Base-by-base conservation (phyloP, 2,329 filamentous ascomycete genomes). In the Penicillium sp. region DNA sequence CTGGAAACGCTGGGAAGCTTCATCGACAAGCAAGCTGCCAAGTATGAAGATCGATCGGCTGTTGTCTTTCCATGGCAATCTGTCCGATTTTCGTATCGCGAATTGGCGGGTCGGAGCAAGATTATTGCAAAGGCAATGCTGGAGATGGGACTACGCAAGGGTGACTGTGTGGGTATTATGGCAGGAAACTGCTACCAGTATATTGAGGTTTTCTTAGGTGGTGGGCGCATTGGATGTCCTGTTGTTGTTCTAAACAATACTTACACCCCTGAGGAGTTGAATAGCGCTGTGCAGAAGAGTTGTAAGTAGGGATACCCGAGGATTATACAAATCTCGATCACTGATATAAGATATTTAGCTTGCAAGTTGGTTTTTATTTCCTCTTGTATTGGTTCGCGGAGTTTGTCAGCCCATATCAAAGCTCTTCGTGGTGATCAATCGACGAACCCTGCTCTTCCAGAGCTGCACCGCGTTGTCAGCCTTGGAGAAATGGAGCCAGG, bases 141-240 rank as follows among this genome's bases (percentile, higher is more conserved):
- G 29, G 80, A 83, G 16, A 81, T 86, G 72, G 87, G 87, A 3
- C 82, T 91, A 50, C 77, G 81, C n/a, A 80, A 83, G 23, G 87
- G 88, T 43, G 88, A 91, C 67, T 80, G 87, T 26, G 81, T 91
- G 19, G 88, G 84, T 23, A 87, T 91, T 62, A 89, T 91, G 84
- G 87, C 87, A 66, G 76, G 81, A 1, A 81, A 83, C 55, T 78
- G 80, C 58, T 77, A 79, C 52, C 74, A 81, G 62, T 82, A 76
- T 60, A 64, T 88, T 19, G 81, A 87, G n/a, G 81, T 90, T 6
- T 89, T 90, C 75, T 47, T 77, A 9, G 76, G 67, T 21, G 72
- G 68, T 19, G 71, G 69, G 0, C 56, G 70, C 5, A 69, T 74
- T 31, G 72, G 72, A 4, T 71, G 67, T 53, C 66, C 68, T 3